phyloP scores from a whole-genome alignment of 768 basidiomycete species.

The Boletus reticulatus region DNA sequence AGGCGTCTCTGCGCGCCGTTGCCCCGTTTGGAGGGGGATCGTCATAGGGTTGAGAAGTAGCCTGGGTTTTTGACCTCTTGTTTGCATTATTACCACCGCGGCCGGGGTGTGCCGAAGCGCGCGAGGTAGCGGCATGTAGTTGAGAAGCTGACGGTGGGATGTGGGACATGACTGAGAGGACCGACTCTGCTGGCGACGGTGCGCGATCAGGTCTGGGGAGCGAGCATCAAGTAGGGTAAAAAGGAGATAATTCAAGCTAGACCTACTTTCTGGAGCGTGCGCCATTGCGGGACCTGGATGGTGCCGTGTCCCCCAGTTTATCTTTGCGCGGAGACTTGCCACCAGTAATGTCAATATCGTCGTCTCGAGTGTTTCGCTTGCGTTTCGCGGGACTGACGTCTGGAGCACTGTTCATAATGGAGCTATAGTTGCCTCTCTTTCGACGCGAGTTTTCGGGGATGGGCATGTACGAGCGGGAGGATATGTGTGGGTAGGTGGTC shows the following conservation, averaged over 20 bases:
- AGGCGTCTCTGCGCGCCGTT: conserved; percentile 40
- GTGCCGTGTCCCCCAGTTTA: conserved; percentile 40
- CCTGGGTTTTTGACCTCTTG: conserved; percentile 44
- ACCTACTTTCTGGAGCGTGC: conserved; percentile 62
- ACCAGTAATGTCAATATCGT: conserved; percentile 54
- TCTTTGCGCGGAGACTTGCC: conserved; percentile 66
- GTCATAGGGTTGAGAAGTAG: conserved; percentile 37
- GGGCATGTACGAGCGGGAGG: conserved; percentile 67
- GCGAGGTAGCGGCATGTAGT: conserved; percentile 25
- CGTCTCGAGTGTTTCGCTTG: conserved; percentile 58
- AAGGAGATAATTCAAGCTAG: neutral
- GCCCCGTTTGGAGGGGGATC: conserved; percentile 40
- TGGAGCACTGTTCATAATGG: conserved; percentile 46
- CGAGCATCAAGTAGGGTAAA: neutral
- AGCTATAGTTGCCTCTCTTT: conserved; percentile 54
- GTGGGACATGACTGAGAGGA: conserved; percentile 71
- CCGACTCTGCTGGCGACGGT: conserved; percentile 69
- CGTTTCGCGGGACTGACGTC: conserved; percentile 67
- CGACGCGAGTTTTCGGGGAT: conserved; percentile 65
- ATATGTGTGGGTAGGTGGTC: conserved; percentile 76
- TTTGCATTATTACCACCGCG: conserved; percentile 32
- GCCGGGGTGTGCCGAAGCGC: conserved; percentile 29
- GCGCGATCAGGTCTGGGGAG: conserved; percentile 56
- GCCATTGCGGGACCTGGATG: conserved; percentile 49
- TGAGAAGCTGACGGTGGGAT: conserved; percentile 40